Evolutionary conservation across 257 asterid genomes (phyloP).

Genomic region (Osmanthus fragrans): DNA sequence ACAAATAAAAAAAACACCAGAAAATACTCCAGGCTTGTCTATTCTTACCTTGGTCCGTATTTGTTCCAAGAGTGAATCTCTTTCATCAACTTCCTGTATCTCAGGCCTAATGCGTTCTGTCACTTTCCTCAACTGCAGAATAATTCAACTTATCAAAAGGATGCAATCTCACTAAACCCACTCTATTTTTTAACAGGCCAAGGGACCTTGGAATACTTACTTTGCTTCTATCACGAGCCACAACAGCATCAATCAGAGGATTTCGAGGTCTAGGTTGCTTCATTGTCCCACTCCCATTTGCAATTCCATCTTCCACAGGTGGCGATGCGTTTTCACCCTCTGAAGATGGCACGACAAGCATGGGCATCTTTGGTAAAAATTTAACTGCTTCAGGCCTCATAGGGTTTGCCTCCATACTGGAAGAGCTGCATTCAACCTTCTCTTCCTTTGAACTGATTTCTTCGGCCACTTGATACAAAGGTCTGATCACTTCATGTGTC

Average conservation of each 20-base stretch:
- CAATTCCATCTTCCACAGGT: slow-evolving; percentile 47
- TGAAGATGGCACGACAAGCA: slow-evolving; percentile 26
- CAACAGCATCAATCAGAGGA: slow-evolving; percentile 72
- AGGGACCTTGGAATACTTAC: slow-evolving; percentile 41
- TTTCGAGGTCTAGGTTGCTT: slow-evolving; percentile 65
- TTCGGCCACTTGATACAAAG: slow-evolving; percentile 20
- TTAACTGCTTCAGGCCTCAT: not conserved
- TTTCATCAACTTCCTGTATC: slow-evolving; percentile 60
- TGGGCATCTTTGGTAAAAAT: slow-evolving; percentile 14
- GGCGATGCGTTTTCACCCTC: slow-evolving; percentile 40
- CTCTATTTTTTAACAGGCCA: not conserved
- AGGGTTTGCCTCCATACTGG: slow-evolving; percentile 15
- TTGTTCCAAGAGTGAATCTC: slow-evolving; percentile 77
- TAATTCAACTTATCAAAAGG: slow-evolving; percentile 29
- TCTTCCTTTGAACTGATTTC: slow-evolving; percentile 22
- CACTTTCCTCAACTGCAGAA: slow-evolving; percentile 84
- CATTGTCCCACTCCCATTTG: slow-evolving; percentile 36
- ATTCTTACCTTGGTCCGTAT: slow-evolving; percentile 72
- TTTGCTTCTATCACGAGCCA: slow-evolving; percentile 78
- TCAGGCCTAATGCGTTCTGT: slow-evolving; percentile 53
- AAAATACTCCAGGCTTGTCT: slow-evolving; percentile 15
- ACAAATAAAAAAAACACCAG: not conserved
- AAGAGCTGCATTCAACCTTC: slow-evolving; percentile 23
- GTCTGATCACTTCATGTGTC: slow-evolving; percentile 19
- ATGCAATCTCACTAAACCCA: slow-evolving; percentile 18